Base-by-base conservation (phyloP, 352 stramenopile genomes). In the Phytophthora europaea region DNA sequence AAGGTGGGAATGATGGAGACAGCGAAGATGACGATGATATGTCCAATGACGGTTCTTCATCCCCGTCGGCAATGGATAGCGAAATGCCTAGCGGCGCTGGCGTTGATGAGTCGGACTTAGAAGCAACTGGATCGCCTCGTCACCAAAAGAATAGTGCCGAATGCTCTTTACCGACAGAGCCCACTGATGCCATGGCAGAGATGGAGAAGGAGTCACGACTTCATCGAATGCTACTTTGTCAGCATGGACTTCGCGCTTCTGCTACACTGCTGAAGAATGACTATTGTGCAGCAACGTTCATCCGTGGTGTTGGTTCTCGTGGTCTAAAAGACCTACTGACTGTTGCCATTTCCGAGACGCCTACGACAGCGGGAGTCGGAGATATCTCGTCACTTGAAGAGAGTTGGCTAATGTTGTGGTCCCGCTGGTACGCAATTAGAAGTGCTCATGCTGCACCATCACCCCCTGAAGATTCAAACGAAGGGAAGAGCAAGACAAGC, bases 21-120 rank as follows among this genome's bases (percentile, higher is more conserved):
- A 90, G 83, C 23, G 89, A 95, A 65, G 88, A 96, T 31, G 89
- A 96, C 26, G 89, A 96, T 63, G 89, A 94, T n/a, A 95, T 94
- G 85, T 95, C 89, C 18, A 93, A 96, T 65, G 89, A 94, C 75
- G 89, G 84, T 28, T 94, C 86, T 23, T 88, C 86, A 0, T 93
- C 88, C 7, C 87, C 89, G 43, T 88, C 82, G n/a, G 84, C 75
- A 10, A 84, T 94, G 77, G 89, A 96, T 67, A 94, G 80, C 51
- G 84, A 91, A 67, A 92, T 90, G 82, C 69, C 67, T 16, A 76
- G 67, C 64, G 73, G 74, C 22, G 67, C 68, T 23, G 78, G 77
- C 26, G 78, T 76, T 26, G 86, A 84, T 20, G 87, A 94, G 22
- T 93, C 87, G 12, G 88, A 92, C 63, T 76, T 64, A 6, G 88